Percentiles rank a stretch among this genome's conserved stretches.
Evolutionary conservation across 2,329 filamentous ascomycete genomes (phyloP).

Genomic region (Achaetomium macrosporum): DNA sequence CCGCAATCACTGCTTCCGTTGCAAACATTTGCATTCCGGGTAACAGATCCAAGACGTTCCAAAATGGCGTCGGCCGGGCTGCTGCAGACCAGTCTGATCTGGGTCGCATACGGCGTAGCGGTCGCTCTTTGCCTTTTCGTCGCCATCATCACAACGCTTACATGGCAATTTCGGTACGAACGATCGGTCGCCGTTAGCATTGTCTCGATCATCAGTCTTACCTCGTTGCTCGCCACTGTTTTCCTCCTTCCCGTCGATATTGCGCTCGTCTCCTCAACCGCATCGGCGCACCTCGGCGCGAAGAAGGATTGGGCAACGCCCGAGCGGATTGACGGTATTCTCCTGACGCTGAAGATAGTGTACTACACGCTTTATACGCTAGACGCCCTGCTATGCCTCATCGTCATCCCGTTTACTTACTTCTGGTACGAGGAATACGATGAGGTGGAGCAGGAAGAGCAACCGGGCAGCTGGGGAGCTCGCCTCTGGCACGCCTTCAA

Average conservation of each 20-base stretch:
- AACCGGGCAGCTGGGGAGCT: conserved; percentile 62
- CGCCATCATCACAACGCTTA: conserved; percentile 78
- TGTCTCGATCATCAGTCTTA: conserved; percentile 81
- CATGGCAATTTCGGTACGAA: conserved; percentile 85
- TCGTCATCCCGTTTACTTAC: conserved; percentile 92
- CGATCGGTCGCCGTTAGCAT: conserved; percentile 74
- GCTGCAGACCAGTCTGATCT: conserved; percentile 86
- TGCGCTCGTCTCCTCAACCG: conserved; percentile 86
- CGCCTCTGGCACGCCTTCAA: conserved; percentile 80
- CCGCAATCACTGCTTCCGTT: no score
- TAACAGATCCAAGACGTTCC: neutral
- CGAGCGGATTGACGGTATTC: conserved; percentile 68
- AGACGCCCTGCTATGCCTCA: conserved; percentile 80
- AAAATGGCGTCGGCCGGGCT: conserved; percentile 44
- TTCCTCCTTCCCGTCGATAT: conserved; percentile 92
- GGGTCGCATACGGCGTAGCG: conserved; percentile 85
- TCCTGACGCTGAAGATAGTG: conserved; percentile 74
- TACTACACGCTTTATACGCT: conserved; percentile 92
- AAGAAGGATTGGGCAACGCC: conserved; percentile 96
- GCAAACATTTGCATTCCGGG: neutral
- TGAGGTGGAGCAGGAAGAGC: conserved; percentile 77
- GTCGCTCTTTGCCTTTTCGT: conserved; percentile 70
- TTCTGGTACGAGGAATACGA: conserved; percentile 99
- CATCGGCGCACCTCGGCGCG: conserved; percentile 63
- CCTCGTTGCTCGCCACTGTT: conserved; percentile 82